Conservation (phyloP, 306 rosid species). For the Quercus alba region DNA sequence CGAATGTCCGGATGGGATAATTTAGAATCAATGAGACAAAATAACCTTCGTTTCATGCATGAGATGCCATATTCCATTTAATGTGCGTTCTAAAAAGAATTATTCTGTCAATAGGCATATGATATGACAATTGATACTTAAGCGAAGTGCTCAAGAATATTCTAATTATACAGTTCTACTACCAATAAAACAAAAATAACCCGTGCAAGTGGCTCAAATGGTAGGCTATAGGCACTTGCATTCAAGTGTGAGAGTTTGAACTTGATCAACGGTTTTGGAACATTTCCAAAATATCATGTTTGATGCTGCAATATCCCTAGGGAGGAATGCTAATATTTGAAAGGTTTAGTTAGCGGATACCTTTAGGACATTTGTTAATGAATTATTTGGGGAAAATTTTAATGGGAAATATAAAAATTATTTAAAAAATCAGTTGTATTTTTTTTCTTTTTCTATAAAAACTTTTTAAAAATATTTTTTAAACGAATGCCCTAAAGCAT, state of each 20-base stretch:
- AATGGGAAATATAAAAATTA: too few species aligned
- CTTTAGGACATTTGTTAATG: accelerated
- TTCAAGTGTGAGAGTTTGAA: not conserved
- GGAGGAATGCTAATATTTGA: too few species aligned
- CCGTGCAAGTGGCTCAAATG: not conserved
- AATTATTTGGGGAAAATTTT: too few species aligned
- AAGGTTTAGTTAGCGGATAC: too few species aligned
- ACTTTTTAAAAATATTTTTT: too few species aligned
- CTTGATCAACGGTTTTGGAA: not conserved
- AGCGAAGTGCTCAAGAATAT: not conserved
- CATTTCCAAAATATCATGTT: not conserved
- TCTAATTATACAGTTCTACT: not conserved
- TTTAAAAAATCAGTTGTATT: too few species aligned
- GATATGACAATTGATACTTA: not conserved
- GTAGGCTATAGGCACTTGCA: not conserved
- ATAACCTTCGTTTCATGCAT: too few species aligned
- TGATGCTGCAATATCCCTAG: not conserved
- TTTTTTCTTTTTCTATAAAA: too few species aligned
- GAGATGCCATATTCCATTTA: not conserved
- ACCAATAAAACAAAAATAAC: not conserved
- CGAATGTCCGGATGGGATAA: too few species aligned
- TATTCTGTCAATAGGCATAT: not conserved
- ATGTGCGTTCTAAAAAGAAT: not conserved
- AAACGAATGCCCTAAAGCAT: too few species aligned
- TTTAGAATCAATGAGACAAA: too few species aligned